Conservation (phyloP, 2,329 filamentous ascomycete genomes). For the Lasiodiplodia sp. region DNA sequence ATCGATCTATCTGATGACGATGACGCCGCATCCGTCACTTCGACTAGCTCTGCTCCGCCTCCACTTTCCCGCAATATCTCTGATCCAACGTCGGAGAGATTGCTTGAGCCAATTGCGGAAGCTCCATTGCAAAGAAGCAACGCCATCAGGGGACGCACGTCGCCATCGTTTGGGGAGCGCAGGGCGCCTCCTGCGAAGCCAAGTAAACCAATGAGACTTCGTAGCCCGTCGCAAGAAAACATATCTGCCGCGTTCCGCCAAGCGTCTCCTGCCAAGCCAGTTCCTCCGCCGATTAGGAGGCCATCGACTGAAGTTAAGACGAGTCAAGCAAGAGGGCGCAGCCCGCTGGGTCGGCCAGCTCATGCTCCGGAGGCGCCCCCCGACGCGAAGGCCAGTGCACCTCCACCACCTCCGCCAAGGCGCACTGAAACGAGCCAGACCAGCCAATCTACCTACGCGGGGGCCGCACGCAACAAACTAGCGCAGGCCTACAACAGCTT, state of each 20-base stretch:
- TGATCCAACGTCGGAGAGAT: conserved; percentile 36
- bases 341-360: conserved; percentile 40
- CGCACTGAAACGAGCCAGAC: conserved; percentile 28
- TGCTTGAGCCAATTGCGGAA: conserved; percentile 32
- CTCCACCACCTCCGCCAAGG: conserved; percentile 43
- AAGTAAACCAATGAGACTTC: conserved; percentile 46
- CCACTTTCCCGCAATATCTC: conserved; percentile 37
- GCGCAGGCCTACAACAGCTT: conserved; percentile 50
- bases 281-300: conserved; percentile 43
- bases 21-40: conserved; percentile 28
- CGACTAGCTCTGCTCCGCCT: conserved; percentile 33
- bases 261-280: conserved; percentile 30
- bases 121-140: conserved; percentile 34
- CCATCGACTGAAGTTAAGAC: conserved; percentile 30
- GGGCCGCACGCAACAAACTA: conserved; percentile 49
- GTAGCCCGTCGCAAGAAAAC: conserved; percentile 47
- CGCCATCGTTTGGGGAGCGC: conserved; percentile 16
- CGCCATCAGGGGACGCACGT: conserved; percentile 22
- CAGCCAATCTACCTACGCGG: conserved; percentile 44
- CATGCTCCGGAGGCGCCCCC: conserved; percentile 34
- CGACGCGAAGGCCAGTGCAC: conserved; percentile 41
- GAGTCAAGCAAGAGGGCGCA: conserved; percentile 29
- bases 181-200: conserved; percentile 24
- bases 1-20: conserved; percentile 59
- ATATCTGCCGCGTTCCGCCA: conserved; percentile 32